These are phyloP conservation scores for Gastrolobium villosum DNA, from an alignment of 306 rosid genomes.

Conservation along the genomic window DNA sequence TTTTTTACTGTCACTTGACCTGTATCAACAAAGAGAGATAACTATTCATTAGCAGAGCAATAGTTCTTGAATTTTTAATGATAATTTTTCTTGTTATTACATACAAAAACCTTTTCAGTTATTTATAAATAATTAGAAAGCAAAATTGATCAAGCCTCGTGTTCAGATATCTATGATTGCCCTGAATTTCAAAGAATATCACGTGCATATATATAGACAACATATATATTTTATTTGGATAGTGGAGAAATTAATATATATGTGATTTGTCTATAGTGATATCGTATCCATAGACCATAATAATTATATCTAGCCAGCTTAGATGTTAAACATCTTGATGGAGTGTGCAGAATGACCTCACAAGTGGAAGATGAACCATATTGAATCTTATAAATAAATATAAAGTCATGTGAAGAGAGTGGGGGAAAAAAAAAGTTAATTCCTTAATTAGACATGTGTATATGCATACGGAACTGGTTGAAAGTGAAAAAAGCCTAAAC, in stretches of 20 bases:
- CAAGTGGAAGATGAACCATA: neutral
- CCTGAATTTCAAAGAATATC: neutral
- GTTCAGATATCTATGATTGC: neutral
- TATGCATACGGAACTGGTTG: neutral
- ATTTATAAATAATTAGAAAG: neutral
- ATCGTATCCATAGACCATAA: neutral
- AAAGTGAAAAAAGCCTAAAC: neutral
- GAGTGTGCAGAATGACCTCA: neutral
- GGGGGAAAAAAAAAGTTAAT: too few relatives aligned
- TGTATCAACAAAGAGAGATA: constrained; percentile 16
- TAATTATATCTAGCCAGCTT: neutral
- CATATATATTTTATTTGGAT: neutral
- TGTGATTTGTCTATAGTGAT: neutral
- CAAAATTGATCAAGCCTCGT: neutral
- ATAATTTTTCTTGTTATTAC: neutral
- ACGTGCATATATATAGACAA: neutral
- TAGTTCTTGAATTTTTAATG: neutral
- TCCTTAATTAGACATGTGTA: neutral
- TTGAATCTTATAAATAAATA: neutral
- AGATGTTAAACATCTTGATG: neutral
- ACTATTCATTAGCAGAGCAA: neutral
- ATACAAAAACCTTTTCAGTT: neutral
- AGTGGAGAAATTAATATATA: neutral
- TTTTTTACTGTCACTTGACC: constrained; percentile 33
- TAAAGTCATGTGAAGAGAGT: neutral